A percentile compares a stretch with the other conserved stretches of the same genome.
These are phyloP conservation scores for Phaeosphaeriaceae sp. DNA, from an alignment of 2,329 filamentous ascomycete genomes.

Conservation along the genomic window DNA sequence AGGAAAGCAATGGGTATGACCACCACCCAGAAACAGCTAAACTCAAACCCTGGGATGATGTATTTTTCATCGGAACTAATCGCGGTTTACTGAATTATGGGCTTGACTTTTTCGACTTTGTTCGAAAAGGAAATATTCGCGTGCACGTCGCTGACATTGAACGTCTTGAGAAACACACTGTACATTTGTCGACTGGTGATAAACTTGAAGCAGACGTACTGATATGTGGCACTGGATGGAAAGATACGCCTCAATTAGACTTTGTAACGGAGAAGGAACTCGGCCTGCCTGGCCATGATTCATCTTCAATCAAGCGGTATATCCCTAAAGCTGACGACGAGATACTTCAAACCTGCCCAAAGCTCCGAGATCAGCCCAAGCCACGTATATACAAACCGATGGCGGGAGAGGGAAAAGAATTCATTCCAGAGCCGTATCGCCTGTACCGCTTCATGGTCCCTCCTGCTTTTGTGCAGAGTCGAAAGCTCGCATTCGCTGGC, in stretches of 20 bases:
- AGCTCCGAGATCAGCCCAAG: constrained; percentile 59
- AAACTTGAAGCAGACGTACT: constrained; percentile 57
- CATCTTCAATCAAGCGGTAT: constrained; percentile 9
- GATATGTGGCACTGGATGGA: constrained; percentile 65
- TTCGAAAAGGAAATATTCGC: constrained; percentile 59
- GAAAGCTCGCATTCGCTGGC: constrained; percentile 47
- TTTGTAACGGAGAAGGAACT: constrained; percentile 50
- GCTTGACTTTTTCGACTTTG: constrained; percentile 62
- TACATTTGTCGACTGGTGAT: constrained; percentile 58
- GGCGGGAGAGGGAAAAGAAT: constrained; percentile 7
- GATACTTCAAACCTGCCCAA: constrained; percentile 61
- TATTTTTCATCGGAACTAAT: constrained; percentile 61
- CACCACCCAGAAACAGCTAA: constrained; percentile 49
- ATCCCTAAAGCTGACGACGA: constrained; percentile 54
- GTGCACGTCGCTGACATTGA: constrained; percentile 64
- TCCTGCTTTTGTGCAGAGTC: constrained; percentile 11
- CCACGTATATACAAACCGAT: constrained; percentile 13
- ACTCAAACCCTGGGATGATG: constrained; percentile 50
- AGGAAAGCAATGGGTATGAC: constrained; percentile 55
- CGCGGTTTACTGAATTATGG: constrained; percentile 67
- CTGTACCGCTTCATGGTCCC: constrained; percentile 55
- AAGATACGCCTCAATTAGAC: constrained; percentile 58
- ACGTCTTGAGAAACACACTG: constrained; percentile 52
- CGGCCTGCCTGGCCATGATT: constrained; percentile 29
- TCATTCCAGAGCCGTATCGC: constrained; percentile 46